These are phyloP conservation scores for Begonia loranthoides DNA, from an alignment of 306 rosid genomes.

Conservation along the genomic window DNA sequence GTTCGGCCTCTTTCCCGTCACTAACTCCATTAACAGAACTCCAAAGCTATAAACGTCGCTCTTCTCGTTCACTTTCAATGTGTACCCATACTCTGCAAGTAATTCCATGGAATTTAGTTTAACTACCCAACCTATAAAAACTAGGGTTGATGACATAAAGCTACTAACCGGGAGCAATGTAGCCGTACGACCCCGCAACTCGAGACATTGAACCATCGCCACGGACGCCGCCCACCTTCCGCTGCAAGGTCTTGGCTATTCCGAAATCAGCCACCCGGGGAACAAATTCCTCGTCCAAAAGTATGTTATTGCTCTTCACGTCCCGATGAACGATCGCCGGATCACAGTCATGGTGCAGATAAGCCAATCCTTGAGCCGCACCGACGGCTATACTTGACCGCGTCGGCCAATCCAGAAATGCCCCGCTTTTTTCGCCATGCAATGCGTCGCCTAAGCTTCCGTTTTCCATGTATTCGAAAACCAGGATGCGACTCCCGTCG, in stretches of 20 bases:
- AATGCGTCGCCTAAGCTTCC: conserved; percentile 63
- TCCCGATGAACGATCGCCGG: conserved; percentile 70
- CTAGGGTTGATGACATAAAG: no score
- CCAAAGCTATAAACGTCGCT: conserved; percentile 84
- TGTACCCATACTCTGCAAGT: conserved; percentile 47
- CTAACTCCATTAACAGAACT: conserved; percentile 57
- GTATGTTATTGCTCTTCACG: conserved; percentile 79
- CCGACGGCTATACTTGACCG: conserved; percentile 48
- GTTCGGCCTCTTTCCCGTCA: conserved; percentile 68
- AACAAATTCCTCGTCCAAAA: conserved; percentile 43
- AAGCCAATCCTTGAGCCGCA: conserved; percentile 61
- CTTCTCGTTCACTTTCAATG: conserved; percentile 60
- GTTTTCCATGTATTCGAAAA: conserved; percentile 67
- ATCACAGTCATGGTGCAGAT: conserved; percentile 64
- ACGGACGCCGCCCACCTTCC: conserved; percentile 6
- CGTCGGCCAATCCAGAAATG: conserved; percentile 30
- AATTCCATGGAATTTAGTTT: background rate
- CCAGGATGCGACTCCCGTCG: conserved; percentile 42
- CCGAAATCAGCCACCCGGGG: conserved; percentile 80
- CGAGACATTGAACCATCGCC: conserved; percentile 31
- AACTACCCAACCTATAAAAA: background rate
- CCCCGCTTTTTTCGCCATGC: conserved; percentile 34
- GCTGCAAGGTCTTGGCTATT: conserved; percentile 47
- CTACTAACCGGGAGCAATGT: conserved; percentile 43
- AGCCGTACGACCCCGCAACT: conserved; percentile 75